Percentiles rank a stretch among this genome's conserved stretches.
These are phyloP conservation scores for Eucalyptus pauciflora DNA, from an alignment of 345 rosid species.

Conservation along the genomic window DNA sequence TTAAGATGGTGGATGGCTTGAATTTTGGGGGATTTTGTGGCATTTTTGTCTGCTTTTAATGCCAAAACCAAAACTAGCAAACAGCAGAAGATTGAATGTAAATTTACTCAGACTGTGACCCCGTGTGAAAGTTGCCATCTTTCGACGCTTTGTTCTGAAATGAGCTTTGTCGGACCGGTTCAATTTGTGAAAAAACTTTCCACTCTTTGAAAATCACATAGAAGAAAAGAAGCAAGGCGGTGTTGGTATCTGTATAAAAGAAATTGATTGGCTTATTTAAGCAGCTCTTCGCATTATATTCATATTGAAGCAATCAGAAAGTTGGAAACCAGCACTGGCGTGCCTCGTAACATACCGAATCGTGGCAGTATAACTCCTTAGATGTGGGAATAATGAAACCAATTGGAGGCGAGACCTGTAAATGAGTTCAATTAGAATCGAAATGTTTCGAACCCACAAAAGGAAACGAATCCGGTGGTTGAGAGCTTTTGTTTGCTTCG, in stretches of 20 bases:
- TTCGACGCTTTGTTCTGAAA: neutral
- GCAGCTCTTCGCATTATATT: neutral
- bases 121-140: neutral
- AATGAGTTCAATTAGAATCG: too few relatives aligned
- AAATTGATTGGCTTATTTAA: neutral
- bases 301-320: neutral
- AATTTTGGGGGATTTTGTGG: conserved; percentile 65
- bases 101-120: neutral
- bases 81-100: conserved; percentile 42
- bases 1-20: conserved; percentile 64
- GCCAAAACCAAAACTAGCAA: conserved; percentile 43
- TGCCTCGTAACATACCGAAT: neutral
- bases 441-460: neutral
- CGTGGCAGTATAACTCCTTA: neutral
- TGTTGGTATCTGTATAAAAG: neutral
- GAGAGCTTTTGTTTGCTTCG: neutral
- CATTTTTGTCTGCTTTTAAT: conserved; percentile 57
- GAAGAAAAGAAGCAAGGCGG: neutral
- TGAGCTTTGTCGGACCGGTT: neutral
- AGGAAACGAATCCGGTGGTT: neutral
- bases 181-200: neutral
- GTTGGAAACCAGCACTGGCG: neutral
- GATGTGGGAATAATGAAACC: neutral
- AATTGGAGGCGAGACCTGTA: too few relatives aligned
- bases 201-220: neutral